phyloP scores from a whole-genome alignment of 805 yeast genomes.

The Wickerhamiella allomyrinae region DNA sequence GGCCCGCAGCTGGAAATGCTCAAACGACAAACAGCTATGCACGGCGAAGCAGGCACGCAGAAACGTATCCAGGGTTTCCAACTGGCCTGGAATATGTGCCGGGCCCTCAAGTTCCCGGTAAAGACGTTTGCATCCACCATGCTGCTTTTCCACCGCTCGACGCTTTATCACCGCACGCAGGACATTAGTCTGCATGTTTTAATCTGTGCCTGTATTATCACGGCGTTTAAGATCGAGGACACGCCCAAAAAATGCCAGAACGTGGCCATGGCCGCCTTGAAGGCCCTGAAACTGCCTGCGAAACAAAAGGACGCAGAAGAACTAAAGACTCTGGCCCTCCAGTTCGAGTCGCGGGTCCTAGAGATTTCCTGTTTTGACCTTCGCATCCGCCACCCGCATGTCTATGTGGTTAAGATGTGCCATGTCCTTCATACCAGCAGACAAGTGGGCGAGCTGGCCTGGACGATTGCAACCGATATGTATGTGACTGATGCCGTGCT shows the following conservation, averaged over 20 bases:
- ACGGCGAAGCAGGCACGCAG: constrained; percentile 35
- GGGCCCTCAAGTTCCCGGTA: constrained; percentile 33
- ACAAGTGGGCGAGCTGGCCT: constrained; percentile 40
- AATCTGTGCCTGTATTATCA: constrained; percentile 39
- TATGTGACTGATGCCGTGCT: constrained; percentile 55
- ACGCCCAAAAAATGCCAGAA: constrained; percentile 63
- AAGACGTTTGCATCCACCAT: constrained; percentile 56
- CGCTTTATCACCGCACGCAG: constrained; percentile 36
- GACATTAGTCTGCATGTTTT: neutral
- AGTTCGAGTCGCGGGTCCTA: constrained; percentile 54
- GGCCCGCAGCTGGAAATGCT: constrained; percentile 37
- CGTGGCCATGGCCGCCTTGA: constrained; percentile 29
- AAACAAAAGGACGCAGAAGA: constrained; percentile 5
- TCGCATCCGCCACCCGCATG: constrained; percentile 52
- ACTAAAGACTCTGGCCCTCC: constrained; percentile 21
- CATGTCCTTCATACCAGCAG: constrained; percentile 35
- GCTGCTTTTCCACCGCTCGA: constrained; percentile 58
- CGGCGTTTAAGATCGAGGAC: constrained; percentile 71
- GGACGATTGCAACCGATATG: constrained; percentile 67
- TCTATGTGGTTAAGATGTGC: constrained; percentile 46
- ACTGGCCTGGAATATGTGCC: constrained; percentile 14
- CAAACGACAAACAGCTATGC: constrained; percentile 35
- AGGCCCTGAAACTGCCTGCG: constrained; percentile 2
- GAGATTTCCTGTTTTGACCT: constrained; percentile 75
- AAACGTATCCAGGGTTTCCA: constrained; percentile 30